phyloP scores from a whole-genome alignment of 1,284 basidiomycete species.

The Paramarasmius palmivorus region DNA sequence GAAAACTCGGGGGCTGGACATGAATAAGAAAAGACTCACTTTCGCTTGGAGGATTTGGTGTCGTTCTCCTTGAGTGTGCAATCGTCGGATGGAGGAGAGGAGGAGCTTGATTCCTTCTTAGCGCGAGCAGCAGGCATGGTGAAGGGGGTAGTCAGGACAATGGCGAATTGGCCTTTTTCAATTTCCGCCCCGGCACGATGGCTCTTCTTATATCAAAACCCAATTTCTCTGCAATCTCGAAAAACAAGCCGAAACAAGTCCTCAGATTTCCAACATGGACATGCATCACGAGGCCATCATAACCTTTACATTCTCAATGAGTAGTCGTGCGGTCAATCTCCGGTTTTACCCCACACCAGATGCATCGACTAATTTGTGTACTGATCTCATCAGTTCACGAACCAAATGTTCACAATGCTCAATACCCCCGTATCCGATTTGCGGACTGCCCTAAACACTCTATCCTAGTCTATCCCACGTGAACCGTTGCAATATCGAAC shows the following conservation, averaged over 20 bases:
- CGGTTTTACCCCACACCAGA: constrained; percentile 6
- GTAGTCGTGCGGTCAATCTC: constrained; percentile 8
- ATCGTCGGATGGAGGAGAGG: constrained; percentile 66
- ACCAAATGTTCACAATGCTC: too few relatives aligned
- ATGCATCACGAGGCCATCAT: too few relatives aligned
- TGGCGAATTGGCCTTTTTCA: not conserved
- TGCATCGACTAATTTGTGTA: constrained; percentile 1
- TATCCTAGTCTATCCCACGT: constrained; percentile 11
- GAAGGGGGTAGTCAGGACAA: constrained; percentile 18
- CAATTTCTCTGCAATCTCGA: too few relatives aligned
- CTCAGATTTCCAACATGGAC: too few relatives aligned
- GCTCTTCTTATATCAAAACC: not conserved
- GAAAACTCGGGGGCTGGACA: constrained; percentile 49
- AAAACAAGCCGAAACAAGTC: too few relatives aligned
- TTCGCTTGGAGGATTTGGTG: constrained; percentile 73
- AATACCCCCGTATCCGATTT: constrained; percentile 3
- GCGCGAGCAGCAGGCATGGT: constrained; percentile 65
- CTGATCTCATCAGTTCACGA: not conserved
- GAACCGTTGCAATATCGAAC: not conserved
- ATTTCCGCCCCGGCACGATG: too few relatives aligned
- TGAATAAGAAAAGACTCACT: constrained; percentile 40
- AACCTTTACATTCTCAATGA: not conserved
- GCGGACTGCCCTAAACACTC: constrained; percentile 7
- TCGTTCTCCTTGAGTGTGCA: constrained; percentile 45
- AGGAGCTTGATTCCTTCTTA: constrained; percentile 63